Evolutionary conservation across 495 filamentous ascomycete genomes (phyloP).

Genomic region (Aspergillus heteromorphus): DNA sequence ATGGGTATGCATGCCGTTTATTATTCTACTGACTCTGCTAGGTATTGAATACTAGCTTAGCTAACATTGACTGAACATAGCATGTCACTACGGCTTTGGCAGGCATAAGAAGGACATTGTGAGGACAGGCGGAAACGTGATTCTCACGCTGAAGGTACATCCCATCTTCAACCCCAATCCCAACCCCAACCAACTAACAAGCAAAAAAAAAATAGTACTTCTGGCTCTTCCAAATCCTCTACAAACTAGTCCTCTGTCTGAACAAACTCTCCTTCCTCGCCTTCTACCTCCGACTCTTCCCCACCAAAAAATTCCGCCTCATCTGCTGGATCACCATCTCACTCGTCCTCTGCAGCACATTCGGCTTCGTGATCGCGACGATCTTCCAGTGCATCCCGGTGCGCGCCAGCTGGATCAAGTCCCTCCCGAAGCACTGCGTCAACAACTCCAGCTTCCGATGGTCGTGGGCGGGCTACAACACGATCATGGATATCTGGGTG

Average conservation of each 20-base stretch:
- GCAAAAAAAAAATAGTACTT: slow-evolving; percentile 17
- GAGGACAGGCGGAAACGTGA: slow-evolving; percentile 9
- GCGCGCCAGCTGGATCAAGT: slow-evolving; percentile 29
- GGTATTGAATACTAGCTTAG: too few relatives aligned
- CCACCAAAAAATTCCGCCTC: slow-evolving; percentile 19
- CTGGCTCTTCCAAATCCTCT: slow-evolving; percentile 32
- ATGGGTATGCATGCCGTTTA: slow-evolving; percentile 6
- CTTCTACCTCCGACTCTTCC: slow-evolving; percentile 34
- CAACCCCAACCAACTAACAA: background rate
- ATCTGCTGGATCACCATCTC: slow-evolving; percentile 18
- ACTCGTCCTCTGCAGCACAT: slow-evolving; percentile 11
- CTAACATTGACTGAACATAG: too few relatives aligned
- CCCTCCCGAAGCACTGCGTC: slow-evolving; percentile 15
- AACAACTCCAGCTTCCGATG: slow-evolving; percentile 16
- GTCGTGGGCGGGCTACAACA: slow-evolving; percentile 24
- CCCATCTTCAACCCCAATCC: background rate
- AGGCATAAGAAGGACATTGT: slow-evolving; percentile 12
- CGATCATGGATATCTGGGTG: slow-evolving; percentile 37
- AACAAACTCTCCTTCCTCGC: slow-evolving; percentile 32
- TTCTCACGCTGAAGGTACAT: slow-evolving; percentile 13
- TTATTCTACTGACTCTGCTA: background rate
- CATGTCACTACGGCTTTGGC: slow-evolving; percentile 17
- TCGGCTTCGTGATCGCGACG: slow-evolving; percentile 28
- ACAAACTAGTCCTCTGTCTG: slow-evolving; percentile 30
- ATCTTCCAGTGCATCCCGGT: slow-evolving; percentile 42